These are phyloP conservation scores for Zoysia japonica DNA, from an alignment of 176 grass and related monocot species.

Conservation along the genomic window DNA sequence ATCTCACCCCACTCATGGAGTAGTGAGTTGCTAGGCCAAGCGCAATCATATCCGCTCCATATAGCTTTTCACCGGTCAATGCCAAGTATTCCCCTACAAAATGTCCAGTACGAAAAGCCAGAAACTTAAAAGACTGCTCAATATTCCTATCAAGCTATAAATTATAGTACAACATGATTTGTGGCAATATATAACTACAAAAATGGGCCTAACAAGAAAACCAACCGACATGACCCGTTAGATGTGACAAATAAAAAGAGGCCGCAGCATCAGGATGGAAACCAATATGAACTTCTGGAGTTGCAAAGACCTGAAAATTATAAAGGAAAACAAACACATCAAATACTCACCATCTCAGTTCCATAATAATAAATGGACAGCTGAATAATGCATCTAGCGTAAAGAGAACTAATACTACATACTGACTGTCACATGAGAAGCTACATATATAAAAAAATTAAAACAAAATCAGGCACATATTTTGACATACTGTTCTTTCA, in stretches of 20 bases:
- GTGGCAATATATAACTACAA: not conserved
- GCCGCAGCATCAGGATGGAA: constrained; percentile 97
- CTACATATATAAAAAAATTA: not conserved
- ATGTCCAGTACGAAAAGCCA: not conserved
- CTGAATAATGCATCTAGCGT: not conserved
- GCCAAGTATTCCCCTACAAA: constrained; percentile 85
- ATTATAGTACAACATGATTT: not conserved
- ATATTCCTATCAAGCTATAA: not conserved
- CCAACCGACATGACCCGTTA: constrained; percentile 93
- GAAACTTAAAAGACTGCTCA: constrained; percentile 1
- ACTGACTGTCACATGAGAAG: not conserved
- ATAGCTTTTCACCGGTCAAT: constrained; percentile 84
- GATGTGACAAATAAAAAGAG: constrained; percentile 92
- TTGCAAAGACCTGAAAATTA: constrained; percentile 79
- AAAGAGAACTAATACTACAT: constrained; percentile 20
- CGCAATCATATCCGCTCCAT: constrained; percentile 87
- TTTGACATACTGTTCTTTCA: constrained; percentile 70
- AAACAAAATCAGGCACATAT: constrained; percentile 21
- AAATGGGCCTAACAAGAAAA: constrained; percentile 6
- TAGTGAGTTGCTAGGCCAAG: constrained; percentile 97
- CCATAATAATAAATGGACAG: not conserved
- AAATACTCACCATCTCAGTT: not conserved
- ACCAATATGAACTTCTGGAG: constrained; percentile 94
- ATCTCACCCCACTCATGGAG: constrained; percentile 63
- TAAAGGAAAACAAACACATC: not conserved